These are phyloP conservation scores for Metschnikowia lachancei DNA, from an alignment of 805 yeast species.

Conservation along the genomic window DNA sequence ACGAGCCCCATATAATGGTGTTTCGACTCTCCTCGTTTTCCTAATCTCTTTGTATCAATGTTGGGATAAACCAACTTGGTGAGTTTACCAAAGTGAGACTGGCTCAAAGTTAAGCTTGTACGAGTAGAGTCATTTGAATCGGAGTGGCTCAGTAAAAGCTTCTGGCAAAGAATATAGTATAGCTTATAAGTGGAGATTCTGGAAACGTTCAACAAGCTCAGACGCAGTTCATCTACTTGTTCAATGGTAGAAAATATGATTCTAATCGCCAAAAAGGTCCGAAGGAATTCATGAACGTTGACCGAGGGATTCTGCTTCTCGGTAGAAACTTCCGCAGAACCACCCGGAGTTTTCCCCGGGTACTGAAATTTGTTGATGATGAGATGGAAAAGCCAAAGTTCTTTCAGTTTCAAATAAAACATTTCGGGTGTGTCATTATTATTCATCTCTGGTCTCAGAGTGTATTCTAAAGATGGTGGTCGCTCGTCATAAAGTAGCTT, in stretches of 20 bases:
- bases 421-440: no score
- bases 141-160: slow-evolving; percentile 37
- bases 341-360: neutral
- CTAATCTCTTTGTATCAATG: slow-evolving; percentile 37
- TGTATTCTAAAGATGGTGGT: no score
- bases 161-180: slow-evolving; percentile 41
- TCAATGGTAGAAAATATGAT: slow-evolving; percentile 19
- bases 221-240: slow-evolving; percentile 15
- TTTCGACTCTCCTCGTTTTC: slow-evolving; percentile 44
- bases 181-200: slow-evolving; percentile 41
- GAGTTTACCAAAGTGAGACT: slow-evolving; percentile 40
- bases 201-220: slow-evolving; percentile 20
- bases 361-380: neutral
- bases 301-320: slow-evolving; percentile 30
- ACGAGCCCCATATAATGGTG: slow-evolving; percentile 41
- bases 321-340: slow-evolving; percentile 22
- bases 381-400: no score
- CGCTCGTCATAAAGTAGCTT: no score
- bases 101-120: slow-evolving; percentile 34
- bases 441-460: no score
- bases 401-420: no score
- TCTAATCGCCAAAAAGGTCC: slow-evolving; percentile 42
- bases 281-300: slow-evolving; percentile 41
- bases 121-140: slow-evolving; percentile 33
- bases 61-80: slow-evolving; percentile 41